Base-by-base conservation (phyloP, 2,329 filamentous ascomycete species). In the Ilyonectria sp. region DNA sequence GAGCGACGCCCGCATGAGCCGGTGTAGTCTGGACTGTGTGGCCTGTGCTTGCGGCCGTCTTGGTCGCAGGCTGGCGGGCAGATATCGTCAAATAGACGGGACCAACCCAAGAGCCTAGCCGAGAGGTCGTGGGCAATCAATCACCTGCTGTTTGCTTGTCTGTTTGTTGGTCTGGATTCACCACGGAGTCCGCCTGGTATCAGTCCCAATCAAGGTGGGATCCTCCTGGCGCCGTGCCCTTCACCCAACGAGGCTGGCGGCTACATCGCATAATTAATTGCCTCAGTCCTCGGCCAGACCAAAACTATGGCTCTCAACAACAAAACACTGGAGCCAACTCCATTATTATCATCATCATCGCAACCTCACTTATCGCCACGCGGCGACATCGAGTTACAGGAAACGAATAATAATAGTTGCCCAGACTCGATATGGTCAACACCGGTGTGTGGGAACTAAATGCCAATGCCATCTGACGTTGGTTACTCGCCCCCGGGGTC, bases 321-420 rank as follows among this genome's bases (percentile, higher is more conserved):
- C 50, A 35, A 35, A 53, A 35, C 11, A 53, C 29, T 53, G 50
- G 50, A 44, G 50, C 53, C 37, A 50, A 53, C 33, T 58, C 56
- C 57, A 52, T 44, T 33, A 44, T 35, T 44, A 53, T 50, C 37
- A 46, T 47, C 47, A 23, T 50, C 47, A 46, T 47, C 47, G 29
- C 11, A 43, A 59, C 15, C 52, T 44, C 21, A 40, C 58, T 64
- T 61, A 58, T 66, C 60, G 60, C 37, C n/a, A 13, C 63, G 54
- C 57, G 57, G 57, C 64, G 59, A 58, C 60, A 66, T 66, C 58
- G 15, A 53, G 63, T 66, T 66, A 66, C 63, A 66, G 57, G 59
- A 55, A 58, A 57, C 49, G 40, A 59, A 52, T 31, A 26, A 54
- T 50, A 57, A 53, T 53, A 47, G 52, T 61, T 66, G 44, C 23